Conservation (phyloP, 495 filamentous ascomycete species). For the Daldinia childiae region DNA sequence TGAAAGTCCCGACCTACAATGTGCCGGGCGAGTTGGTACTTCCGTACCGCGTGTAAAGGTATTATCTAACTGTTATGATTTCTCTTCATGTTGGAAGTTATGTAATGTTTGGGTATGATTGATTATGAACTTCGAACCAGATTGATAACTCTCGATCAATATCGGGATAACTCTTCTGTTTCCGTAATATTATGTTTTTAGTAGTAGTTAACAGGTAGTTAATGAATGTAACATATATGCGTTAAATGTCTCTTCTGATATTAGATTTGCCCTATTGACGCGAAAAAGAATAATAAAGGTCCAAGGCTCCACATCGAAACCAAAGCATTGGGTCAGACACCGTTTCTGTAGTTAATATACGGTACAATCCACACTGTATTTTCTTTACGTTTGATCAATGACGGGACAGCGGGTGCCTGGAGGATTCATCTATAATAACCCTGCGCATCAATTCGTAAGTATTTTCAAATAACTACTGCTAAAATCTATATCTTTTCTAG, state of each 20-base stretch:
- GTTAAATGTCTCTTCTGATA: not conserved
- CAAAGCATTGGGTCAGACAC: not conserved
- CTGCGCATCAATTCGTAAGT: no score
- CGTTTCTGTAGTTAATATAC: not conserved
- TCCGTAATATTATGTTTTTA: not conserved
- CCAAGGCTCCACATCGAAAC: not conserved
- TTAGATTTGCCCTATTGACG: no score
- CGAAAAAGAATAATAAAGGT: not conserved
- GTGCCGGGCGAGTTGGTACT: conserved; percentile 62
- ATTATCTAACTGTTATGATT: not conserved
- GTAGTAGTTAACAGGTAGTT: not conserved
- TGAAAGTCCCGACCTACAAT: conserved; percentile 74
- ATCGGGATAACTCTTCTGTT: not conserved
- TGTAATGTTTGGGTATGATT: conserved; percentile 12
- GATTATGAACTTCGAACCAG: conserved; percentile 14
- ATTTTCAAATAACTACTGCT: no score
- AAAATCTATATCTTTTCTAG: no score
- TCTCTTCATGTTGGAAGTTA: conserved; percentile 2
- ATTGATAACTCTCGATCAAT: conserved; percentile 14
- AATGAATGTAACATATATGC: conserved; percentile 29
- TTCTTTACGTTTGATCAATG: not conserved
- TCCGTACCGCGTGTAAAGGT: conserved; percentile 42
- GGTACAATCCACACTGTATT: not conserved
- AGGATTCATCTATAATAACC: no score
- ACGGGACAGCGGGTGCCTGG: no score